phyloP scores from a whole-genome alignment of 441 rosid species.

The Rhodomyrtus psidioides region DNA sequence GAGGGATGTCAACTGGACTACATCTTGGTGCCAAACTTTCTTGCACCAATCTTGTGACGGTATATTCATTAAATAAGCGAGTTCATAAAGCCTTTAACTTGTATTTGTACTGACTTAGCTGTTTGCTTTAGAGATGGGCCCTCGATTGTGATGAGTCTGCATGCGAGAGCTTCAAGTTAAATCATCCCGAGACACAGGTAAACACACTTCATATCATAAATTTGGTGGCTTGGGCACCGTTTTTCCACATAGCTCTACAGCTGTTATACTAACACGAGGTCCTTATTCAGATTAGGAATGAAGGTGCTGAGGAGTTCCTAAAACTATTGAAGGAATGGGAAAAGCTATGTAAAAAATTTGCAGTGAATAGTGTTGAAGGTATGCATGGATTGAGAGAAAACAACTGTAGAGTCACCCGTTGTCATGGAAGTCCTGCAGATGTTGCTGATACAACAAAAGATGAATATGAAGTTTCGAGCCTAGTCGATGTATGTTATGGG shows the following conservation, averaged over 20 bases:
- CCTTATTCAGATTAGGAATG: conserved; percentile 70
- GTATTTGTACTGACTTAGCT: conserved; percentile 10
- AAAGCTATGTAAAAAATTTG: conserved; percentile 63
- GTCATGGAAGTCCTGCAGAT: conserved; percentile 16
- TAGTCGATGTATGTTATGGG: conserved; percentile 79
- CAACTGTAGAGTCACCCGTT: conserved; percentile 14
- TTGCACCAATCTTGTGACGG: conserved; percentile 61
- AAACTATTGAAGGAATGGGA: conserved; percentile 83
- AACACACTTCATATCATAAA: conserved; percentile 10
- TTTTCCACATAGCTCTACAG: neutral
- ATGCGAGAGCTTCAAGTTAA: conserved; percentile 70
- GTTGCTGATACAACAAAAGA: conserved; percentile 32
- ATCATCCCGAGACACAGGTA: conserved; percentile 80
- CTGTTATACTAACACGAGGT: conserved; percentile 2
- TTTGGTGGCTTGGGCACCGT: neutral
- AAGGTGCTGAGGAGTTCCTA: conserved; percentile 83
- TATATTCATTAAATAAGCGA: conserved; percentile 24
- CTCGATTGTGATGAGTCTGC: conserved; percentile 66
- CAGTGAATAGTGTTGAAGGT: conserved; percentile 14
- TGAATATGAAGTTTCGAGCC: conserved; percentile 62
- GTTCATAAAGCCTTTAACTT: conserved; percentile 5
- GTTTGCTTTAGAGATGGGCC: conserved; percentile 71
- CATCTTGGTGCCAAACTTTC: conserved; percentile 82
- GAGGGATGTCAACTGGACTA: conserved; percentile 97
- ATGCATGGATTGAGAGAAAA: conserved; percentile 13